Evolutionary conservation across 768 basidiomycete species (phyloP), one percentile per base, ranked within the genome.

Genomic region (Lactarius akahatsu): DNA sequence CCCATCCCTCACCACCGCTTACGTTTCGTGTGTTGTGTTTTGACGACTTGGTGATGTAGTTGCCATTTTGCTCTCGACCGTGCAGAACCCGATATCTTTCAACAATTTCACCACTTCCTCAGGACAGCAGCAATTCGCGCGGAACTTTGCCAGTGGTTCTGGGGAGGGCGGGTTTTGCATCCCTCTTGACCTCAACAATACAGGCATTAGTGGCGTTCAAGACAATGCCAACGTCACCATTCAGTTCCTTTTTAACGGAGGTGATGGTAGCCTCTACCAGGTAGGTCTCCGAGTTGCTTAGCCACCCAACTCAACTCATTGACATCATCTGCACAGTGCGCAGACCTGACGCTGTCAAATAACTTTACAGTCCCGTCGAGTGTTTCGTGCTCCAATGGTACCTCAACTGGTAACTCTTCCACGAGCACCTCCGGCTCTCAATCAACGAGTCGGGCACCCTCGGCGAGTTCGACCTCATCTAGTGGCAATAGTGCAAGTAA

Each of bases 191-290:
- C 77, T 94, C 59, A 73, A 79, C 1, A 71, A 76, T 0, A 77
- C 85, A 47, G 78, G 79, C 40, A 77, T 91, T 34, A 74, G 77
- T 40, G 82, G 81, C 16, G 73, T 90, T 59, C 74, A 77, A 62
- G 80, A 87, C 65, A 90, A 91, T 10, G 80, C 85, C 23, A 88
- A 91, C 69, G 87, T 91, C 45, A 93, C 93, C 1, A 78, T 94
- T 57, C 86, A 90, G 76, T 71, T 92, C 28, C 69, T 84, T 34
- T 93, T 77, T 73, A 76, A 85, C 69, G 90, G 90, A 47, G 91
- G 90, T 41, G 92, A 94, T 72, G 87, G 86, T 26, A 57, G 73
- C 34, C 81, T 95, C 9, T 92, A 81, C 77, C 90, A 93, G 81
- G 90, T 84, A 71, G 52, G 76, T 72, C 20, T 32, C 57, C 30